Evolutionary conservation across 2,329 filamentous ascomycete genomes (phyloP), one percentile per base, ranked within the genome.

Genomic region (Colletotrichum lini): DNA sequence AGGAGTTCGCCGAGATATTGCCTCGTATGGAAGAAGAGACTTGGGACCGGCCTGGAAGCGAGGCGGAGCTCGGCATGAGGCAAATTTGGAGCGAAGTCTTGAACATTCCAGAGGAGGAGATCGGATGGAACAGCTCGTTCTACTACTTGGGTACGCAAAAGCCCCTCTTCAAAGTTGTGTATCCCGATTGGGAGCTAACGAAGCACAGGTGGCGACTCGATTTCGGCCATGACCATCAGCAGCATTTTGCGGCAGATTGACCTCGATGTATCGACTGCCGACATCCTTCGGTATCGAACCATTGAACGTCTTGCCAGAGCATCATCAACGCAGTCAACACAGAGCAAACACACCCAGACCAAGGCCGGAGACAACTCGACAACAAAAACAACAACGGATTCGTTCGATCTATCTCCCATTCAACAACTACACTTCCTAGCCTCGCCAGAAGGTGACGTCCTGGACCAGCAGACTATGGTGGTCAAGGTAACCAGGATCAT

Each of bases 401-500:
- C 53, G 2, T 70, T 70, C 4, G 4, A 35, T 1, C 44, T 70
- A 0, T 67, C 68, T 0, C 68, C 68, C 0, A 70, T 70, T 9
- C 68, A 70, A 35, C 64, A 52, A 45, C 38, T 70, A 6, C 57
- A 67, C 23, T 70, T 70, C n/a, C 57, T 67, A 26, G 38, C 57
- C 10, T 62, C 68, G 4, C 64, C 64, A 0, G 18, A 56, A 0
- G 68, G 68, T 4, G 68, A 70, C 7, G 3, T 6, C 2, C 50
- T 70, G 3, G 64, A 70, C 23, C 68, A 70, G 12, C 68, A 70
- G 7, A 70, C 63, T 5, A 52, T 70, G 38, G 56, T 70, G 0
- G 35, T 70, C 4, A 50, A 58, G 18, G 44, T 62, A 1, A 67
- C 64, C 12, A 44, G 53, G 10, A 30, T 30, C 8, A 16, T 70